Evolutionary conservation across 441 rosid species (phyloP), one percentile per base, ranked within the genome.

Genomic region (Eutrema salsugineum): DNA sequence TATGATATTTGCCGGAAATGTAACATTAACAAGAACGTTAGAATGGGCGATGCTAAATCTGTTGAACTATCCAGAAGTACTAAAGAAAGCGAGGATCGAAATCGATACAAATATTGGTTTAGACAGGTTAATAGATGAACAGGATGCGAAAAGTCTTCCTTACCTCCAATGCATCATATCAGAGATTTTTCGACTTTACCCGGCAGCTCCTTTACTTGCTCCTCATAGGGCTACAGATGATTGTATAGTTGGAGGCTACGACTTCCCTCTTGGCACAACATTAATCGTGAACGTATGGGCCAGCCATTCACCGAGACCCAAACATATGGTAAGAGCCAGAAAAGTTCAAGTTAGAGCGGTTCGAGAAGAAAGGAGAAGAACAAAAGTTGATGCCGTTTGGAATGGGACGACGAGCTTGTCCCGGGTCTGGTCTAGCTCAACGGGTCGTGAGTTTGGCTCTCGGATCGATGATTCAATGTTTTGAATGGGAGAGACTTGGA

Each of bases 21-120:
- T 83, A 6, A 40, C 86, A 16, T 55, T 85, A 6, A 40, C 73
- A 0, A 54, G 35, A 11, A 76, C 85, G 0, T 47, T 83, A 71
- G 93, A 91, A 42, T 85, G 91, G 93, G 82, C 82, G 7, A 14
- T 87, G 75, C 56, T 91, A 3, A 85, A 86, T 57, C 17, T 88
- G 38, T 73, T 87, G 0, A 88, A 84, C 83, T 76, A 88, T 54
- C 90, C 85, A 2, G 73, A 79, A 67, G 28, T 51, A 8, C 8
- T 86, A 3, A 63, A 60, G 44, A 88, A 79, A 54, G 90, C 85
- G 0, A 84, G 67, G 17, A 47, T 2, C 0, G 90, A 89, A 59
- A 72, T 89, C 24, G 87, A 86, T 8, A 28, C 8, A 5, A 60
- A 38, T 11, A 72, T 84, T 1, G 87, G 89, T 17, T 48, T 51